Evolutionary conservation across 2,329 filamentous ascomycete genomes (phyloP), one percentile per base, ranked within the genome.

Genomic region (Clonostachys rhizophaga): DNA sequence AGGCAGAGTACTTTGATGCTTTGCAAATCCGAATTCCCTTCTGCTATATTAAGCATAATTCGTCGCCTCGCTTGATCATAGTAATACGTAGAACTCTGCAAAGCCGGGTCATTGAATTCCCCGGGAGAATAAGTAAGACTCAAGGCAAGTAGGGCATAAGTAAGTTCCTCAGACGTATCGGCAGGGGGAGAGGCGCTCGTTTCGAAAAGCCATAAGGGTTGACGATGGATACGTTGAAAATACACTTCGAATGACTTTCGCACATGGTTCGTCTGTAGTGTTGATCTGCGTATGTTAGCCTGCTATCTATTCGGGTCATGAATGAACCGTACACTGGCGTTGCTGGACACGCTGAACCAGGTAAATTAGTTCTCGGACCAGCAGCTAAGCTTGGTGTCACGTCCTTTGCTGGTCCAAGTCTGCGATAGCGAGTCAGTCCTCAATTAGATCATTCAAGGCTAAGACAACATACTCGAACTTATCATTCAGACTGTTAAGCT

Each of bases 151-250:
- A 46, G 14, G 20, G 34, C 30, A 30, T 24, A 46, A 16, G 34
- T 46, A 2, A 46, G 36, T 30, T 46, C 35, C 12, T 46, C 44
- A 4, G 35, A 40, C 36, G 20, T 39, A 35, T 46, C 44, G 4
- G 39, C 10, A 34, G 17, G 36, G 13, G 44, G 17, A 4, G 5
- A 35, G 20, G n/a, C 33, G 17, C 6, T 37, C 14, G n/a, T 20
- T n/a, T 46, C 44, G 10, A 46, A 16, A 11, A 46, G 35, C 44
- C 44, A 46, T 8, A 46, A 24, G 7, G 44, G 44, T 17, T 46
- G 44, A 17, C 44, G 36, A 41, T 46, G 44, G 5, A 46, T 46
- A n/a, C 40, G 17, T 5, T 46, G 36, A 40, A 46, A 46, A 24
- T 46, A 46, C 11, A 46, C 36, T 33, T 46, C 13, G n/a, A 46